Base-by-base conservation (phyloP, 352 stramenopile genomes). In the Lagenidium sp. region DNA sequence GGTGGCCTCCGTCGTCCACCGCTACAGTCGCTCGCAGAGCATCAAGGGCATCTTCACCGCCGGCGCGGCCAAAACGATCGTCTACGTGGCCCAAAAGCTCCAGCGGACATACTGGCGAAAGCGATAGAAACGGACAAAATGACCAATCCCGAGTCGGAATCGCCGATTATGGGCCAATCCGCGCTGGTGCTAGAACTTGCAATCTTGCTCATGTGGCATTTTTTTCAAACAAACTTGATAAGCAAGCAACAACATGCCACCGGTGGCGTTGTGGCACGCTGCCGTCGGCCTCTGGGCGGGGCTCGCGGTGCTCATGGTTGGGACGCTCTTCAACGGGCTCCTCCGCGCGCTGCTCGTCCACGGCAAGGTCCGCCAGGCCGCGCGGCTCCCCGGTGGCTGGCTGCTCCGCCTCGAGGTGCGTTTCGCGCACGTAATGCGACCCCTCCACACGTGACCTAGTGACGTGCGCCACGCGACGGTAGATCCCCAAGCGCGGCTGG, bases 11-110 rank as follows among this genome's bases (percentile, higher is more conserved):
- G 77, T 92, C 22, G 81, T 95, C 26, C 73, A 79, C 24, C 65
- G 72, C n/a, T 93, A 79, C 47, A 95, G 84, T 50, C 73, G 80
- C 23, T 82, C 82, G 8, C 84, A 95, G 56, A 90, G 82, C 60
- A 89, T 89, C 50, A 95, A 95, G 45, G 80, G 84, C 38, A 88
- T 95, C 24, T 65, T 82, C 19, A 95, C 84, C 13, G 84, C 80
- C 24, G 84, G 84, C 10, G 73, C 60, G 16, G 44, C 82, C 26
- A 95, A 95, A 44, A 82, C 78, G 6, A 68, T 87, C 29, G 42
- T 75, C 24, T 95, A 95, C 46, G 65, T 90, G 4, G 64, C 68
- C 23, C 70, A 90, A 51, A 95, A 95, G 50, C 61, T 95, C 15
- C 78, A 90, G 32, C 83, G 80, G n/a, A 81, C 80, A 7, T 92